Evolutionary conservation across 257 asterid species (phyloP).

Genomic region (Perilla frutescens): DNA sequence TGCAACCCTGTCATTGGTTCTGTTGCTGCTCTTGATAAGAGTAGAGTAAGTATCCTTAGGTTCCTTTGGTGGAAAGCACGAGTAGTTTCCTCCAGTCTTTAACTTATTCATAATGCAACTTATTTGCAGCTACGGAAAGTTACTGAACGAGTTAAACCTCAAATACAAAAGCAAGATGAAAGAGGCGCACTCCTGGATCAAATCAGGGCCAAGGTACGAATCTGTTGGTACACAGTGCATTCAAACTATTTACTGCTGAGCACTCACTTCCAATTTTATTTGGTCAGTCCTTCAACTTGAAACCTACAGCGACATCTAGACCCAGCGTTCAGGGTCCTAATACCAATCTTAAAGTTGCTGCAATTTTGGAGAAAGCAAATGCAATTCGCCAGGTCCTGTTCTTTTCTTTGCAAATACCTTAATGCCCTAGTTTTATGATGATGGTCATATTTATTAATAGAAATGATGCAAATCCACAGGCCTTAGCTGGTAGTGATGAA

Average conservation of each 20-base stretch:
- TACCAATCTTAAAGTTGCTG: conserved; percentile 80
- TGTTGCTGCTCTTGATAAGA: conserved; percentile 75
- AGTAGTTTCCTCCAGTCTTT: conserved; percentile 28
- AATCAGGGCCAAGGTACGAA: conserved; percentile 77
- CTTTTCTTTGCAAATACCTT: conserved; percentile 7
- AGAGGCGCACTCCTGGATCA: conserved; percentile 82
- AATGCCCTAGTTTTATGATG: conserved; percentile 19
- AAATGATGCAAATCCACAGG: conserved; percentile 52
- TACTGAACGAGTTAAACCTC: conserved; percentile 56
- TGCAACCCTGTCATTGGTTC: conserved; percentile 77
- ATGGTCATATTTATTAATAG: conserved; percentile 22
- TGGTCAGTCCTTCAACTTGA: conserved; percentile 85
- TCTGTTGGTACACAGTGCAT: background rate
- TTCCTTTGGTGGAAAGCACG: background rate
- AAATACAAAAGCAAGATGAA: conserved; percentile 63
- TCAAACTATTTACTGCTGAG: conserved; percentile 35
- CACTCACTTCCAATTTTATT: conserved; percentile 32
- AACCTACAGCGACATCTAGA: conserved; percentile 66
- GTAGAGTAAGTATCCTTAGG: conserved; percentile 61
- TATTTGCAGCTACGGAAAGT: conserved; percentile 86
- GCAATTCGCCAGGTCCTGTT: conserved; percentile 78
- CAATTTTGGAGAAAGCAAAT: conserved; percentile 89
- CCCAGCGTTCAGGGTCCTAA: conserved; percentile 76
- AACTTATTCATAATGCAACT: conserved; percentile 37
- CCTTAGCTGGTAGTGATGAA: conserved; percentile 88